Conservation (phyloP, 371 early-diverging fungal species). For the Rhizopus stolonifer region DNA sequence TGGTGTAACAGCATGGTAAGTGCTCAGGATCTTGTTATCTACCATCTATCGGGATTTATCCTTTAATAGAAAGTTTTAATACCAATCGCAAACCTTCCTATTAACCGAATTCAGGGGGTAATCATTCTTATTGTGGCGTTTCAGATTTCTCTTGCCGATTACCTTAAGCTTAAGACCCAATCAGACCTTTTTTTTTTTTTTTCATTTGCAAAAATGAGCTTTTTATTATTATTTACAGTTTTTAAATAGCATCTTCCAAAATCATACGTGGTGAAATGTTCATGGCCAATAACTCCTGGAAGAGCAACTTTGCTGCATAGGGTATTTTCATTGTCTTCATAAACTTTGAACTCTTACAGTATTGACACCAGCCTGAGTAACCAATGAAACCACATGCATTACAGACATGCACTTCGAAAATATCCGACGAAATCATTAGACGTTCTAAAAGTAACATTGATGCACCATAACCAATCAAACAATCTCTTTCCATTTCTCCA, state of each 20-base stretch:
- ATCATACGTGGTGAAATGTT: constrained; percentile 86
- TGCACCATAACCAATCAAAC: constrained; percentile 98
- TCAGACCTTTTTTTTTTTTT: too few relatives aligned
- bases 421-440: constrained; percentile 94
- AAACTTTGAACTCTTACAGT: constrained; percentile 85
- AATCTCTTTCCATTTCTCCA: constrained; percentile 99
- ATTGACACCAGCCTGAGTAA: constrained; percentile 94
- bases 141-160: too few relatives aligned
- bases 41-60: too few relatives aligned
- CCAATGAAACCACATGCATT: constrained; percentile 93
- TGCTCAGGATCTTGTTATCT: background rate
- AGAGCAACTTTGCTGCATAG: constrained; percentile 94
- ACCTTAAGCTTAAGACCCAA: too few relatives aligned
- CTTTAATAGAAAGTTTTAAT: too few relatives aligned
- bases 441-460: constrained; percentile 92
- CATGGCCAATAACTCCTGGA: constrained; percentile 98
- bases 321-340: constrained; percentile 94
- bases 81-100: too few relatives aligned
- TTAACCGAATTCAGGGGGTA: too few relatives aligned
- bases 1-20: too few relatives aligned
- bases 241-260: constrained; percentile 48
- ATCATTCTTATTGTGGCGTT: background rate
- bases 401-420: constrained; percentile 93
- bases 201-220: too few relatives aligned
- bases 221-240: constrained; percentile 6